These are phyloP conservation scores for Yarrowia osloensis DNA, from an alignment of 805 yeast genomes.

Conservation along the genomic window DNA sequence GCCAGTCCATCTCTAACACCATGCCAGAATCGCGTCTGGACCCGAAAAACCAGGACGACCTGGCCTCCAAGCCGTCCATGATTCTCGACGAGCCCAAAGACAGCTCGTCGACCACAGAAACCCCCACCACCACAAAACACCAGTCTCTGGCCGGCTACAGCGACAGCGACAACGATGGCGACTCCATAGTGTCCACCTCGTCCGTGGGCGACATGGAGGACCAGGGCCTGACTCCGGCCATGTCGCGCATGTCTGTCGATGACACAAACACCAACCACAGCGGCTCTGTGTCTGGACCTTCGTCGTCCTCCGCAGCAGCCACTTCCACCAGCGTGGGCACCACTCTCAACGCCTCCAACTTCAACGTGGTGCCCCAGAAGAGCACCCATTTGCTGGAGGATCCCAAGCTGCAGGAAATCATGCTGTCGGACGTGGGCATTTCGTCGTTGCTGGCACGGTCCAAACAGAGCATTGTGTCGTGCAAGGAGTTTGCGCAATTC, in stretches of 20 bases:
- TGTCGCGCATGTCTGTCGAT: slow-evolving; percentile 1
- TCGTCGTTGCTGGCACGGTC: slow-evolving; percentile 70
- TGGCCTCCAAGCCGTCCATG: slow-evolving; percentile 21
- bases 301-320: background rate
- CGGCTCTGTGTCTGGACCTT: background rate
- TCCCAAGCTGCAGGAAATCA: slow-evolving; percentile 42
- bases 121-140: background rate
- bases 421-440: slow-evolving; percentile 55
- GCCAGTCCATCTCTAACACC: background rate
- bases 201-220: slow-evolving; percentile 25
- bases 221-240: slow-evolving; percentile 16
- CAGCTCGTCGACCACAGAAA: background rate
- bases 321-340: background rate
- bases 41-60: slow-evolving; percentile 7
- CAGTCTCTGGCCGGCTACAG: slow-evolving; percentile 9
- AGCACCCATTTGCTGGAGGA: slow-evolving; percentile 41
- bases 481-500: slow-evolving; percentile 82
- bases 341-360: slow-evolving; percentile 21
- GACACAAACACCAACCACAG: background rate
- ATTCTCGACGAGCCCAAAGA: slow-evolving; percentile 5
- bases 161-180: slow-evolving; percentile 21
- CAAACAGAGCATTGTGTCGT: slow-evolving; percentile 75
- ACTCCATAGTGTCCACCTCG: slow-evolving; percentile 8
- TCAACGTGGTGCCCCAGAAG: slow-evolving; percentile 27
- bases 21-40: slow-evolving; percentile 28